Percentiles rank a stretch among this genome's conserved stretches.
These are phyloP conservation scores for Lunularia cruciata DNA, from an alignment of 225 moss, liverwort and hornwort species.

Conservation along the genomic window DNA sequence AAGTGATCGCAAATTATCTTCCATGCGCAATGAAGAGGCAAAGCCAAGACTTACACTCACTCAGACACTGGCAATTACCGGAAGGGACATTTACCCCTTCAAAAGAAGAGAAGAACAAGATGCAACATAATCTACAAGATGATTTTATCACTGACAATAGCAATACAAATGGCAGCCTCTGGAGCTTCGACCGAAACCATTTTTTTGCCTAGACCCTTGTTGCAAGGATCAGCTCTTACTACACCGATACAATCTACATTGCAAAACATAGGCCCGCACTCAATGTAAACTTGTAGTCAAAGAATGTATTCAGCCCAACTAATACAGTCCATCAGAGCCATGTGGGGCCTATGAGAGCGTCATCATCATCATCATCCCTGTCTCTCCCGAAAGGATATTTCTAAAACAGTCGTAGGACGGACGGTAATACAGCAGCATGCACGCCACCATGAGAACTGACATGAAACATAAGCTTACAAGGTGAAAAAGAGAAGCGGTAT, in stretches of 20 bases:
- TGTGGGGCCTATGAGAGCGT: conserved; percentile 20
- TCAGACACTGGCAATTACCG: no score
- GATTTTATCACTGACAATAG: conserved; percentile 42
- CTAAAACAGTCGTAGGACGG: no score
- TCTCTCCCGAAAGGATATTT: conserved; percentile 15
- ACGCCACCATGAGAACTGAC: conserved; percentile 36
- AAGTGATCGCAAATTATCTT: no score
- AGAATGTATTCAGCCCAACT: conserved; percentile 40
- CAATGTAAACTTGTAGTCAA: conserved; percentile 33
- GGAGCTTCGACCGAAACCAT: conserved; percentile 24
- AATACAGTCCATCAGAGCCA: conserved; percentile 35
- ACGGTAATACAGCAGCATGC: conserved; percentile 6
- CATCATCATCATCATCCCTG: no score
- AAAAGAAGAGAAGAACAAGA: conserved; percentile 18
- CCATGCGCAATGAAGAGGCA: no score
- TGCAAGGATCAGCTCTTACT: conserved; percentile 35
- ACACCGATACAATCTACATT: conserved; percentile 47
- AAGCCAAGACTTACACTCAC: no score
- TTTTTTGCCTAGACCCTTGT: conserved; percentile 30
- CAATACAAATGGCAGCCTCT: conserved; percentile 43
- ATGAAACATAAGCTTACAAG: conserved; percentile 46
- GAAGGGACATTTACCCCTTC: no score
- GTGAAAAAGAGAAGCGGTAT: conserved; percentile 38
- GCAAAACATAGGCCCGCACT: conserved; percentile 39
- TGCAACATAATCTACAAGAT: conserved; percentile 46